These are phyloP conservation scores for Eruca vesicaria DNA, from an alignment of 441 rosid genomes.

Conservation along the genomic window DNA sequence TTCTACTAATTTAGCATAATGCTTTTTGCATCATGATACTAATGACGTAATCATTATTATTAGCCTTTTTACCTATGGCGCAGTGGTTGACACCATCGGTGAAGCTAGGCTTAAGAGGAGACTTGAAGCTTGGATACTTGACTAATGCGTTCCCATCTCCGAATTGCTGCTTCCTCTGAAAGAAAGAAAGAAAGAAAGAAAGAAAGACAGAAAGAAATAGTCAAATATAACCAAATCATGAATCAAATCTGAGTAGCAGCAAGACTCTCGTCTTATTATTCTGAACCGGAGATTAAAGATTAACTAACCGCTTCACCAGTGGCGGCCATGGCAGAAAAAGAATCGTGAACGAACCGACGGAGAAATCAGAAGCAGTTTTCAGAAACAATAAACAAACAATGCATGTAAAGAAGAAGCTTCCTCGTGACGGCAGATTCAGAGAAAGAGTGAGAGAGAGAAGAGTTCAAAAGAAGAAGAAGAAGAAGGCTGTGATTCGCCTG, in stretches of 20 bases:
- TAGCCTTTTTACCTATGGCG: too few species aligned
- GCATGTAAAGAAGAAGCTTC: slow-evolving; percentile 33
- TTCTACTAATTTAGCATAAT: too few species aligned
- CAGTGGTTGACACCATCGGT: background rate
- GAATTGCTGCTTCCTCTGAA: slow-evolving; percentile 45
- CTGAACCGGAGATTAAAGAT: background rate
- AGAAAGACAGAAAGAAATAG: too few species aligned
- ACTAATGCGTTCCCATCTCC: slow-evolving; percentile 41
- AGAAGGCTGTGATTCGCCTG: slow-evolving; percentile 36
- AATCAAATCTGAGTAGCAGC: background rate
- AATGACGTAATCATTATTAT: too few species aligned
- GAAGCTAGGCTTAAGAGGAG: slow-evolving; percentile 39
- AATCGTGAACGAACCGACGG: background rate
- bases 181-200: background rate
- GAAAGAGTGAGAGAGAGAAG: background rate
- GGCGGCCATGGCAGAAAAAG: slow-evolving; percentile 17
- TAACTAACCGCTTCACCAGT: slow-evolving; percentile 42
- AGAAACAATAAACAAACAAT: background rate
- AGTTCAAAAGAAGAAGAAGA: background rate
- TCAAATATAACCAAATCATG: too few species aligned
- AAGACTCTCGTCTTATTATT: background rate
- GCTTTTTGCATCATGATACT: too few species aligned
- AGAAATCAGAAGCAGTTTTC: background rate
- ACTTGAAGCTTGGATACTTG: slow-evolving; percentile 48
- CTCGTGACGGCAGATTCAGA: slow-evolving; percentile 27